Conservation (phyloP, 768 basidiomycete species). For the Macrolepiota fuliginosa region DNA sequence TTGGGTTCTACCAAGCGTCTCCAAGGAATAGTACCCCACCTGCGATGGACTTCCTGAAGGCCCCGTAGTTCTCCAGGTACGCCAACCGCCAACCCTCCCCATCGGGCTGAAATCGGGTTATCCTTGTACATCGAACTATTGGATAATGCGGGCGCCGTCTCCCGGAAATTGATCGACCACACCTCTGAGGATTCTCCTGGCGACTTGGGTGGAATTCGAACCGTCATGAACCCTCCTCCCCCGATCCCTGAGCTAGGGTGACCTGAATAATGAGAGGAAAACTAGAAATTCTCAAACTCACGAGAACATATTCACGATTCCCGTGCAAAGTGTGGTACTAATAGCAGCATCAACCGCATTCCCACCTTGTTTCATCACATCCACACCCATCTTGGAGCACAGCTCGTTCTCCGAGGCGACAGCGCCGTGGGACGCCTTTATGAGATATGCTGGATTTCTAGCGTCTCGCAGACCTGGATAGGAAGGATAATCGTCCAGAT, state of each 20-base stretch:
- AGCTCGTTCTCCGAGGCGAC: conserved; percentile 86
- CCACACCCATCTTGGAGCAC: conserved; percentile 85
- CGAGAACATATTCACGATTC: conserved; percentile 91
- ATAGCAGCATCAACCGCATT: conserved; percentile 91
- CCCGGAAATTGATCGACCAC: conserved; percentile 83
- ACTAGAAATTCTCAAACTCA: conserved; percentile 34
- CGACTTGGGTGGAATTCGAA: conserved; percentile 63
- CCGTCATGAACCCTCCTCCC: conserved; percentile 86
- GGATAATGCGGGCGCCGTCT: conserved; percentile 74
- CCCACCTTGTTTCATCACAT: conserved; percentile 75
- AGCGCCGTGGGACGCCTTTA: conserved; percentile 70
- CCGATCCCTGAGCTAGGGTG: conserved; percentile 70
- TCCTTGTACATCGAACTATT: conserved; percentile 75
- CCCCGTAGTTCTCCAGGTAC: conserved; percentile 92
- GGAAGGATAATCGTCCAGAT: neutral
- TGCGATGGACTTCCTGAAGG: conserved; percentile 75
- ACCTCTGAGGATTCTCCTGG: conserved; percentile 50
- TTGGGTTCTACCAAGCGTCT: conserved; percentile 71
- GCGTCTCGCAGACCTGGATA: neutral
- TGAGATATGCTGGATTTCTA: conserved; percentile 44
- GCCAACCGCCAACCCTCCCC: conserved; percentile 84
- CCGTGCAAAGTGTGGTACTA: conserved; percentile 72
- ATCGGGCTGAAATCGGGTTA: conserved; percentile 49
- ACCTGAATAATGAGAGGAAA: conserved; percentile 12
- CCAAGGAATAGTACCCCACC: conserved; percentile 87